Conservation (phyloP, 1,284 basidiomycete genomes). For the Tremellales sp. region DNA sequence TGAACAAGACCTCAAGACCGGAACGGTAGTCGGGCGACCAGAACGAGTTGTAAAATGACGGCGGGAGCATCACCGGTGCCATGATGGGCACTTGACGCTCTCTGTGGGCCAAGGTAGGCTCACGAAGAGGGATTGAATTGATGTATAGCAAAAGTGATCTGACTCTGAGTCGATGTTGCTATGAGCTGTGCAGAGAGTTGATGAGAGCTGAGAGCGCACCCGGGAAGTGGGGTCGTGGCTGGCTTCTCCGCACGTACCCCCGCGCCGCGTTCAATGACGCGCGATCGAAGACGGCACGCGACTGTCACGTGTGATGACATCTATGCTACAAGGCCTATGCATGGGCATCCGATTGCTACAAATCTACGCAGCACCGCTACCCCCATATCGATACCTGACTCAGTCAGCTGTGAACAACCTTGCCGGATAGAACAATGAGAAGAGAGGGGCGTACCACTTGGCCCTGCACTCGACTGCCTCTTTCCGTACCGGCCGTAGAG, state of each 20-base stretch:
- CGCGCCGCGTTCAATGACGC: too few relatives aligned
- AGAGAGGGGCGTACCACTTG: conserved; percentile 43
- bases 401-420: not conserved
- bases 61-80: conserved; percentile 78
- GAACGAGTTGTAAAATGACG: conserved; percentile 82
- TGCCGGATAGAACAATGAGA: not conserved
- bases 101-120: too few relatives aligned
- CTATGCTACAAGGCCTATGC: too few relatives aligned
- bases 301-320: too few relatives aligned
- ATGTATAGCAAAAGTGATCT: too few relatives aligned
- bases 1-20: conserved; percentile 71
- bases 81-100: conserved; percentile 52
- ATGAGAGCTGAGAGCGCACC: too few relatives aligned
- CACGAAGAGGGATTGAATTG: too few relatives aligned
- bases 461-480: conserved; percentile 79
- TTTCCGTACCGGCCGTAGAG: conserved; percentile 69
- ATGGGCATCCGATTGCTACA: too few relatives aligned
- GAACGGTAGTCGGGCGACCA: conserved; percentile 83
- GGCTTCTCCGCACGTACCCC: too few relatives aligned
- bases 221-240: too few relatives aligned
- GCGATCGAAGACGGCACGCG: too few relatives aligned
- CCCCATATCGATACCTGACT: conserved; percentile 4
- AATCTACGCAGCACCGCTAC: not conserved
- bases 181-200: not conserved
- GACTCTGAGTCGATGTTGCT: not conserved